Percentiles rank a stretch among this genome's conserved stretches.
Evolutionary conservation across 257 asterid species (phyloP).

Genomic region (Salvia miltiorrhiza): DNA sequence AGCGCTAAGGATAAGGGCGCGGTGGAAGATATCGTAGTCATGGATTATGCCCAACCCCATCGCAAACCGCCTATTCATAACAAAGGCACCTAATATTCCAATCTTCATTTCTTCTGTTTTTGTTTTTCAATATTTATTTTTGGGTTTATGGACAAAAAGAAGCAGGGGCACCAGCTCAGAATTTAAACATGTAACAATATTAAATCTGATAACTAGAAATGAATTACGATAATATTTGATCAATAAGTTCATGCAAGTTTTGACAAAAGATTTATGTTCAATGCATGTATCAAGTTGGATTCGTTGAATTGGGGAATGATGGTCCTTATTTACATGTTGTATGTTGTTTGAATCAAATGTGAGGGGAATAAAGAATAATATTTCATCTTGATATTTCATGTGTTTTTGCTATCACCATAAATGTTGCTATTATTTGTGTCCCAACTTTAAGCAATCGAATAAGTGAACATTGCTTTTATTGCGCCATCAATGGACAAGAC

Average conservation of each 20-base stretch:
- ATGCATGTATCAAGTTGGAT: not conserved
- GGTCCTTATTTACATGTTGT: too few species aligned
- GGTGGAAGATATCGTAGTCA: conserved; percentile 45
- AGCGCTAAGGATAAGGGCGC: conserved; percentile 28
- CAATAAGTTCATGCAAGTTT: not conserved
- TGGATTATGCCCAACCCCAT: conserved; percentile 86
- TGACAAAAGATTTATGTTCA: not conserved
- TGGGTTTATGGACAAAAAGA: not conserved
- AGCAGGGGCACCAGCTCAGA: not conserved
- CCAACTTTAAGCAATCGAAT: too few species aligned
- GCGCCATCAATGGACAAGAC: too few species aligned
- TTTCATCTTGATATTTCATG: too few species aligned
- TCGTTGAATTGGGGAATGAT: too few species aligned
- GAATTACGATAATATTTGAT: conserved; percentile 3
- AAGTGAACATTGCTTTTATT: too few species aligned
- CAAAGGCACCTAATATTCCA: conserved; percentile 41
- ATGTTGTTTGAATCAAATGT: too few species aligned
- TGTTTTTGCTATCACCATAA: too few species aligned
- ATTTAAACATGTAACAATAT: not conserved
- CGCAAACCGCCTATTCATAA: conserved; percentile 89
- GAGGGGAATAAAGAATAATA: too few species aligned
- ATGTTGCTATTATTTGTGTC: too few species aligned
- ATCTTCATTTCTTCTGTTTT: not conserved
- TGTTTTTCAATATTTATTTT: not conserved
- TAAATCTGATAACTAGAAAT: not conserved